phyloP scores from a whole-genome alignment of 805 yeast genomes.

The Suhomyces vadensis region DNA sequence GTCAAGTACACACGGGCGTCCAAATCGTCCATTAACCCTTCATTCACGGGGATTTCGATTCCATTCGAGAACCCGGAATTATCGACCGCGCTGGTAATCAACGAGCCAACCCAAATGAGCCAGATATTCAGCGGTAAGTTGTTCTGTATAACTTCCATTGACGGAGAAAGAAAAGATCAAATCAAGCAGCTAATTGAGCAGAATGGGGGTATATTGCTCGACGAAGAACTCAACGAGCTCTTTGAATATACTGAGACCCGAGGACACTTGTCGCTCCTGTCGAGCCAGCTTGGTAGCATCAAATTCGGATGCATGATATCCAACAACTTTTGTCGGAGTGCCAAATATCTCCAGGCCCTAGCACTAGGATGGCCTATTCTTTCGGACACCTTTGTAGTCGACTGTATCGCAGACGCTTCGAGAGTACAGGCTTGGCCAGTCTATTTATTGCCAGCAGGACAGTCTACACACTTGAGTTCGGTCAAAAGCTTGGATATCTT shows the following conservation, averaged over 20 bases:
- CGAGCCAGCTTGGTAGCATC: conserved; percentile 18
- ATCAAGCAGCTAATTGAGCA: conserved; percentile 34
- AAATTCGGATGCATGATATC: conserved; percentile 70
- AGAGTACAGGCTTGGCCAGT: conserved; percentile 45
- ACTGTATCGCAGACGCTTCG: conserved; percentile 38
- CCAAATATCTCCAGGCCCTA: conserved; percentile 73
- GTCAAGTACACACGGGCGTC: neutral
- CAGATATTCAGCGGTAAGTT: conserved; percentile 24
- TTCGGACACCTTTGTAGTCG: conserved; percentile 55
- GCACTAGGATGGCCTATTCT: conserved; percentile 87
- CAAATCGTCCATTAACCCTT: too few relatives aligned
- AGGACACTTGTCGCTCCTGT: conserved; percentile 13
- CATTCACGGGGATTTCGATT: too few relatives aligned
- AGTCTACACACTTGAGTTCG: conserved; percentile 46
- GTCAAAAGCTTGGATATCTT: conserved; percentile 52
- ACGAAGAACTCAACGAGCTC: conserved; percentile 35
- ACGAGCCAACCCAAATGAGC: neutral
- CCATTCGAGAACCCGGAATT: too few relatives aligned
- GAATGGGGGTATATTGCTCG: conserved; percentile 46
- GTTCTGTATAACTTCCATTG: conserved; percentile 39
- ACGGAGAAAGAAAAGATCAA: conserved; percentile 32
- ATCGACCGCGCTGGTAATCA: too few relatives aligned
- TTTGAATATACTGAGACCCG: conserved; percentile 17
- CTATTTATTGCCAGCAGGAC: conserved; percentile 74
- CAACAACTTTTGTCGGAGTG: conserved; percentile 58